Evolutionary conservation across 768 basidiomycete genomes (phyloP).

Genomic region (Hortiboletus campestris): DNA sequence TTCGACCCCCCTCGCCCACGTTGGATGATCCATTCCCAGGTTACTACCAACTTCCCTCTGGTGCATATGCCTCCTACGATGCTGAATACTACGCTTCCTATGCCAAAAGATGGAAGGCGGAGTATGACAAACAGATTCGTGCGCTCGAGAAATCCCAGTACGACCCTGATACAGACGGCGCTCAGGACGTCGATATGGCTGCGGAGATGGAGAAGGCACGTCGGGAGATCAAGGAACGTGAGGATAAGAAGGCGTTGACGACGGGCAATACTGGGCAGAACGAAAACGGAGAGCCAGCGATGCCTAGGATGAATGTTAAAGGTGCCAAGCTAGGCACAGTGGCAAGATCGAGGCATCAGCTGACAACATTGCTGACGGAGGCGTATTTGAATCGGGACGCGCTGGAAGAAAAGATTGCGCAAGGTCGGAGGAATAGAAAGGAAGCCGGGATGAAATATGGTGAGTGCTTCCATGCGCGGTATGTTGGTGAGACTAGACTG

Average conservation of each 20-base stretch:
- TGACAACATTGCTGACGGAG: constrained; percentile 76
- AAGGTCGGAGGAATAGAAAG: constrained; percentile 79
- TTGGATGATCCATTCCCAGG: constrained; percentile 79
- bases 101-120: constrained; percentile 68
- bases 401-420: constrained; percentile 80
- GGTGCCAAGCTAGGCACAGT: constrained; percentile 69
- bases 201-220: constrained; percentile 79
- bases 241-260: constrained; percentile 73
- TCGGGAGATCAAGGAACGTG: constrained; percentile 68
- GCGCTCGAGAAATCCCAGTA: constrained; percentile 76
- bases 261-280: constrained; percentile 48
- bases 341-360: constrained; percentile 73
- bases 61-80: constrained; percentile 76
- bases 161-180: constrained; percentile 39
- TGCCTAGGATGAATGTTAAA: constrained; percentile 83
- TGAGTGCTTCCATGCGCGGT: constrained; percentile 30
- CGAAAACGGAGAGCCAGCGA: constrained; percentile 44
- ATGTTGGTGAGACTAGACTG: not conserved
- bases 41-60: constrained; percentile 82
- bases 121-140: constrained; percentile 70
- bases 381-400: constrained; percentile 83
- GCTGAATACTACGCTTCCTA: constrained; percentile 64
- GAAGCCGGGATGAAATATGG: constrained; percentile 93
- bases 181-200: constrained; percentile 60
- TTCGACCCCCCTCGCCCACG: constrained; percentile 71